Base-by-base conservation (phyloP, 225 moss, liverwort and hornwort species). In the Thuidium tamariscinum region DNA sequence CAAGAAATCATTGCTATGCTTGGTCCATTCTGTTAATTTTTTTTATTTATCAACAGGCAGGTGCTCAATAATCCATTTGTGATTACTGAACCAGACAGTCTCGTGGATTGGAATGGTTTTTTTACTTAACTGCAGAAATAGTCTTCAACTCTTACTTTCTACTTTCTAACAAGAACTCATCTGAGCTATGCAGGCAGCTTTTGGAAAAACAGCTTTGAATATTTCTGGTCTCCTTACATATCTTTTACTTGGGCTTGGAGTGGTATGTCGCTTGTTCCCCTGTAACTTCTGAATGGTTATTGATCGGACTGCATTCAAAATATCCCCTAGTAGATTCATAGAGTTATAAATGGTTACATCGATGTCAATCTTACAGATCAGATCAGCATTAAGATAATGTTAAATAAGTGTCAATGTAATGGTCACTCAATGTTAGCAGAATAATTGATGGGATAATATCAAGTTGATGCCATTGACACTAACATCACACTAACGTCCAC, bases 201-300 rank as follows among this genome's bases (percentile, higher is more conserved):
- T 96, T 68, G 95, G 98, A 62, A 95, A 95, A 86, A 86, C 86
- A 81, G 93, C 92, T 81, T 66, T 97, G 64, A 98, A 94, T 77
- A 90, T 98, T 34, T 95, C 95, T 46, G 95, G 98, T 68, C 90
- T 97, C 69, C 65, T 98, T 75, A 94, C 98, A 41, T 98, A 98
- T 82, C 71, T 98, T 75, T 79, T 93, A 81, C 91, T 98, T 85
- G 98, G 98, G 61, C 93, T 98, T 57, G 95, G 98, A 84, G 92
- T 90, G 84, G 94, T 94, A 92, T 26, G 89, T 81, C 42, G 36
- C 88, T 84, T 88, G 72, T 76, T 88, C 77, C 71, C 39, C 54
- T 87, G 72, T 15, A 59, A 55, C 73, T 46, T 60, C 29, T 67
- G n/a, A 26, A 64, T 60, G 32, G 32, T 62, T 29, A 37, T 30